Evolutionary conservation across 2,329 filamentous ascomycete species (phyloP), one percentile per base, ranked within the genome.

Genomic region (Beauveria sp.): DNA sequence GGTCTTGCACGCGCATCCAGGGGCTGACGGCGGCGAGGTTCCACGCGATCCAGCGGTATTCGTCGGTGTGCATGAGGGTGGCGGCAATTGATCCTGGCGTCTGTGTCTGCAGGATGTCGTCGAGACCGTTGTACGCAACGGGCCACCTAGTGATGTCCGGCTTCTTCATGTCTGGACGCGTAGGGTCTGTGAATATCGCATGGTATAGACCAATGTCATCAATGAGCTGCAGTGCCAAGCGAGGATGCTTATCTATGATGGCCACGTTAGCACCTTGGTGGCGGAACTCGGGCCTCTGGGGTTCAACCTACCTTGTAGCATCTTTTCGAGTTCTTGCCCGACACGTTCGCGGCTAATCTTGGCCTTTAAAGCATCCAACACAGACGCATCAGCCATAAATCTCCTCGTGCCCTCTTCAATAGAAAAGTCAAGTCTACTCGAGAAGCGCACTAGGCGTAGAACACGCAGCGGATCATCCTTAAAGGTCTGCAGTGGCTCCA

Each of bases 261-360:
- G 34, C 18, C 20, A 28, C 45, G 49, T 62, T 46, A 45, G 38
- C 28, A 24, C 34, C 26, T n/a, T 10, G 6, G 14, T 22, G 8
- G 26, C 5, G 16, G 10, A 24, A 24, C 22, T 8, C 9, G 30
- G 2, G 26, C 54, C 16, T 45, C 20, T 3, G 34, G 18, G 14
- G 20, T 20, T 42, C 18, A 5, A 24, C 57, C 14, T 63, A 83
- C 90, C 89, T 73, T 85, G 88, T 20, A 98, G 78, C 86, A 96
- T 96, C 79, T 98, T 98, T 70, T 93, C 90, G 3, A 97, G 69
- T 71, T 99, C 95, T 4, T 88, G 83, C 0, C 91, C 91, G 1
- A 99, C 87, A 62, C 95, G 82, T 73, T 99, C 95, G 60, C 92
- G 86, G 69, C 90, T 97, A 66, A 99, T 98, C 72, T 99, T 99